Evolutionary conservation across 495 filamentous ascomycete species (phyloP).

Genomic region (Bacidia rubella): DNA sequence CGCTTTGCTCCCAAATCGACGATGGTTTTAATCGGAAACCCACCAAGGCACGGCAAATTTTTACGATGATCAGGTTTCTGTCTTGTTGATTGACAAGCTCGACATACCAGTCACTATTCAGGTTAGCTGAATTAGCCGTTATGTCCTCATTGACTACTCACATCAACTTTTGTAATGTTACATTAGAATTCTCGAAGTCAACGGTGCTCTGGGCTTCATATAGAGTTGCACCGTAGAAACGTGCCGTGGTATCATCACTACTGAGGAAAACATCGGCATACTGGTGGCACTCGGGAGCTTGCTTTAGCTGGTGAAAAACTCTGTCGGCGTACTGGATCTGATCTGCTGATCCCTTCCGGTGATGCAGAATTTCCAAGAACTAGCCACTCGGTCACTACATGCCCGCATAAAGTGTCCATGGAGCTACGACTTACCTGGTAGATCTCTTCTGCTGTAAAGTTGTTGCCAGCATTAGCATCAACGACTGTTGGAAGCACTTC

Average conservation of each 20-base stretch:
- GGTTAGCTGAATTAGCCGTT: too few species aligned
- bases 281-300: constrained; percentile 68
- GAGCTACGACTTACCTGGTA: neutral
- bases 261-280: constrained; percentile 61
- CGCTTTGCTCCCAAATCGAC: constrained; percentile 50
- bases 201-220: constrained; percentile 36
- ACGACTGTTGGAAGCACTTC: too few species aligned
- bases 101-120: constrained; percentile 46
- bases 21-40: constrained; percentile 66
- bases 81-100: constrained; percentile 43
- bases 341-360: constrained; percentile 42
- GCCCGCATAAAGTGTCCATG: too few species aligned
- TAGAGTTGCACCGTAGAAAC: constrained; percentile 77
- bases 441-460: neutral
- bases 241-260: constrained; percentile 52
- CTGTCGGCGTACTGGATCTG: constrained; percentile 58
- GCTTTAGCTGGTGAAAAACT: constrained; percentile 62
- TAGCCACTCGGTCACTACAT: constrained; percentile 16
- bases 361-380: constrained; percentile 57
- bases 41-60: constrained; percentile 71
- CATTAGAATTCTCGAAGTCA: constrained; percentile 57
- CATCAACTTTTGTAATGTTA: too few species aligned
- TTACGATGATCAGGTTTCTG: constrained; percentile 55
- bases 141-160: too few species aligned
- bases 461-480: too few species aligned